Evolutionary conservation across 805 yeast species (phyloP).

Genomic region (Pichia nakasei): DNA sequence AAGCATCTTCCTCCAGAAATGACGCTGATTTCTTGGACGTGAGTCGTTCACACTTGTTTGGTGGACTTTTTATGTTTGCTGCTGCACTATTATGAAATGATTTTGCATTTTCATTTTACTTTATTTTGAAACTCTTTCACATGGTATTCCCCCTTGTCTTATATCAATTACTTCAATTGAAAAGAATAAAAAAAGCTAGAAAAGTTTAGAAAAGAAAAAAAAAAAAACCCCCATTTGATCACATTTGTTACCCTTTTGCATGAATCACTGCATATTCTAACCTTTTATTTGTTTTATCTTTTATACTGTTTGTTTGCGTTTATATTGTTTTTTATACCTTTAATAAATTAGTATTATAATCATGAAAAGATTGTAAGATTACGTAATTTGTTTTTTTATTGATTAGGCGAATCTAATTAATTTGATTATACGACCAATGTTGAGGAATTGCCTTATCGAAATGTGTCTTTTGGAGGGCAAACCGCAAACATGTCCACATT

Average conservation of each 20-base stretch:
- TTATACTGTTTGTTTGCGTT: neutral
- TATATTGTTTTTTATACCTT: neutral
- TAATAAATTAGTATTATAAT: too few species aligned
- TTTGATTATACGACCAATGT: neutral
- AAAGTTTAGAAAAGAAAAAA: too few species aligned
- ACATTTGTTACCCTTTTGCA: too few species aligned
- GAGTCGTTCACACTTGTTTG: neutral
- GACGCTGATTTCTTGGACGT: neutral
- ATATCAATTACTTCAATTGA: too few species aligned
- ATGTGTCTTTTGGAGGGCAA: neutral
- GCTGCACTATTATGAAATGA: neutral
- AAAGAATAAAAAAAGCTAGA: too few species aligned
- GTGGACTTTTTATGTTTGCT: neutral
- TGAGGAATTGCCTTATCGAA: neutral
- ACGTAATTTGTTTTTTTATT: too few species aligned
- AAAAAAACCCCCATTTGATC: too few species aligned
- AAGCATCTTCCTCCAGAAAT: neutral
- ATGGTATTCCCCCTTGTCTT: too few species aligned
- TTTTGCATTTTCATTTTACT: too few species aligned
- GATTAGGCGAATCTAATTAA: neutral
- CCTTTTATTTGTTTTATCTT: neutral
- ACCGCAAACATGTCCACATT: slow-evolving; percentile 15
- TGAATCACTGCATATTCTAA: too few species aligned
- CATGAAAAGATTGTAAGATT: too few species aligned
- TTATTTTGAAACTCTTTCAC: too few species aligned